Conservation (phyloP, 257 asterid genomes). For the Fraxinus cuspidata region DNA sequence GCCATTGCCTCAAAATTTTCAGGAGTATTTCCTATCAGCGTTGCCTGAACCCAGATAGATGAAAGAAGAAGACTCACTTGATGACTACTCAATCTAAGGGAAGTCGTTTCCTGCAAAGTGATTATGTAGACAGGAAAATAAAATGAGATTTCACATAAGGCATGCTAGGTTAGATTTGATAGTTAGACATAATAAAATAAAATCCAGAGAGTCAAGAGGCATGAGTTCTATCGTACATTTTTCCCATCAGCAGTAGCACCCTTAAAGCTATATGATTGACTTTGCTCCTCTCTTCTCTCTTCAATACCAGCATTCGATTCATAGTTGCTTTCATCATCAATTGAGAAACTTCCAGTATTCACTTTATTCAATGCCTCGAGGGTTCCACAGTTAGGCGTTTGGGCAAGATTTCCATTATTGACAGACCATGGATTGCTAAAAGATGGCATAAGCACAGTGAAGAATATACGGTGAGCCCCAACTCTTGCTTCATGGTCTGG, state of each 20-base stretch:
- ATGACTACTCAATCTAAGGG: constrained; percentile 52
- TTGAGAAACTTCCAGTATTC: constrained; percentile 36
- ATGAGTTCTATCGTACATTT: constrained; percentile 25
- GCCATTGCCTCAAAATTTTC: constrained; percentile 53
- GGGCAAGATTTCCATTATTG: constrained; percentile 31
- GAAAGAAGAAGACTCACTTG: constrained; percentile 57
- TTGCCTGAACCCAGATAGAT: constrained; percentile 54
- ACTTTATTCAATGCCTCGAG: constrained; percentile 27
- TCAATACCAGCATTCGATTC: constrained; percentile 23
- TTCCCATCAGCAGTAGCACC: constrained; percentile 28
- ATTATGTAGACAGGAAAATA: neutral
- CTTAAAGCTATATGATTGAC: constrained; percentile 34
- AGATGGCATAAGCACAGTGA: constrained; percentile 53
- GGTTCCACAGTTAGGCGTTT: constrained; percentile 28
- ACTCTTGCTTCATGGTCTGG: constrained; percentile 46
- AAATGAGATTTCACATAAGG: neutral
- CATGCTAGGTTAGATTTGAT: neutral
- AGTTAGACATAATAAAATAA: constrained; percentile 5
- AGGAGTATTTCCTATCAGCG: constrained; percentile 42
- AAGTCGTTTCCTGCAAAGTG: constrained; percentile 37
- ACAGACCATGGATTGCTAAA: constrained; percentile 30
- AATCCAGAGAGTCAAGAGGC: constrained; percentile 2
- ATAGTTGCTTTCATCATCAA: constrained; percentile 28
- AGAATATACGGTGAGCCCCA: constrained; percentile 50
- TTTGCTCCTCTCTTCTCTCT: constrained; percentile 28